Base-by-base conservation (phyloP, 2,329 filamentous ascomycete genomes). In the Cladobotryum protrusum region DNA sequence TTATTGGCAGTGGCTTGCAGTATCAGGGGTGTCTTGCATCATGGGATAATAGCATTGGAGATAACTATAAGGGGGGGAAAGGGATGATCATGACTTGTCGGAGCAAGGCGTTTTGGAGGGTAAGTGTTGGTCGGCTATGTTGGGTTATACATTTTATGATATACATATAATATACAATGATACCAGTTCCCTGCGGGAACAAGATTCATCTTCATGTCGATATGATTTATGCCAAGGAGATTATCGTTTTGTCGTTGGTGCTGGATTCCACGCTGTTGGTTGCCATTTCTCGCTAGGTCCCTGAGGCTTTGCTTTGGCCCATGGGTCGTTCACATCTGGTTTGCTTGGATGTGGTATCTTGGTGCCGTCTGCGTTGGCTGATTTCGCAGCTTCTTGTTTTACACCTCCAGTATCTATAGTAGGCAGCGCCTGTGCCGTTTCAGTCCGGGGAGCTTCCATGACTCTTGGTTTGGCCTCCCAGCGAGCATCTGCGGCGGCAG, bases 221-320 rank as follows among this genome's bases (percentile, higher is more conserved):
- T 9, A 29, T 29, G 4, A 8, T 8, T 29, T 29, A 29, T 29
- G 24, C 11, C 24, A 29, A 29, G 24, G 24, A 29, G 2, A 29
- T 61, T 51, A 63, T 43, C 53, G 54, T 52, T 64, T 68, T 57
- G 63, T 72, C 11, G 56, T 48, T n/a, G 71, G 57, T 2, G 66
- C 65, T 4, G 81, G 81, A 5, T 64, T 69, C 85, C 85, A 88
- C 3, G 80, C 69, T 43, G 78, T 62, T 0, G 85, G 85, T 64
- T 86, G 81, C 82, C 83, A 87, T n/a, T 68, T 72, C 62, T 87
- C 82, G 48, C 82, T 74, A 0, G 82, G 79, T 0, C 73, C 75
- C 17, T 60, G 58, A 1, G 64, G 56, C 35, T 53, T 71, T 1
- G 75, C 72, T 55, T 72, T 74, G 29, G 76, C 77, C 82, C 83